phyloP scores from a whole-genome alignment of 2,329 filamentous ascomycete species.

The Fonsecaea pedrosoi region DNA sequence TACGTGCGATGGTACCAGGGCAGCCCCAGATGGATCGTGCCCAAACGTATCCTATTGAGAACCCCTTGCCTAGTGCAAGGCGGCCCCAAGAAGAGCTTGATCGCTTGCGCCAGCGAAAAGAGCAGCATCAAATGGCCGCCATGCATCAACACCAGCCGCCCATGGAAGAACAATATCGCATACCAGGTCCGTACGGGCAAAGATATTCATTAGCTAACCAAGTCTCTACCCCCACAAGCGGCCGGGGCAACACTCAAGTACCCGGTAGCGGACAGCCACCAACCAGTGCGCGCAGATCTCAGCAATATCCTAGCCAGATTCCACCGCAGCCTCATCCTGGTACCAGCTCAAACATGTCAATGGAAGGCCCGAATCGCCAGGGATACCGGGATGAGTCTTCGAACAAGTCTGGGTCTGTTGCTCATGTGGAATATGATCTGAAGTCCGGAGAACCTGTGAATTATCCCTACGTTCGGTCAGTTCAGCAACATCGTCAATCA shows the following conservation, averaged over 20 bases:
- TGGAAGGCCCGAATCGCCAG: constrained; percentile 7
- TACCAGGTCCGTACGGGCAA: constrained; percentile 40
- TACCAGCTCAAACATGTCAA: constrained; percentile 1
- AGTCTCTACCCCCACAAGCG: constrained; percentile 26
- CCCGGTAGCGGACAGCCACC: constrained; percentile 29
- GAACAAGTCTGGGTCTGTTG: constrained; percentile 2
- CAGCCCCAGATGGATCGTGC: constrained; percentile 25
- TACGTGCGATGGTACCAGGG: constrained; percentile 19
- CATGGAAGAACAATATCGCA: constrained; percentile 35
- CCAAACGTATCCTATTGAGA: constrained; percentile 31
- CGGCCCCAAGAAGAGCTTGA: constrained; percentile 32
- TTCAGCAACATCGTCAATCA: constrained; percentile 22
- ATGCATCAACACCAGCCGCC: constrained; percentile 11
- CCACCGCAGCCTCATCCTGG: constrained; percentile 16
- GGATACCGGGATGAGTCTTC: constrained; percentile 12
- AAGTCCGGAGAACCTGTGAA: constrained; percentile 17
- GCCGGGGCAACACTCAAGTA: constrained; percentile 28
- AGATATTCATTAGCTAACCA: constrained; percentile 38
- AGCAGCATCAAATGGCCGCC: constrained; percentile 5
- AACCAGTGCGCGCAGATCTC: constrained; percentile 27
- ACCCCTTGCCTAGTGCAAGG: constrained; percentile 37
- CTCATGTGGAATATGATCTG: constrained; percentile 21
- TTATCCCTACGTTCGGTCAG: background rate
- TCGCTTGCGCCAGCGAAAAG: constrained; percentile 24
- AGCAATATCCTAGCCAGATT: constrained; percentile 17